phyloP scores from a whole-genome alignment of 129 eudicot genomes.

The Chrysanthemum seticuspe region DNA sequence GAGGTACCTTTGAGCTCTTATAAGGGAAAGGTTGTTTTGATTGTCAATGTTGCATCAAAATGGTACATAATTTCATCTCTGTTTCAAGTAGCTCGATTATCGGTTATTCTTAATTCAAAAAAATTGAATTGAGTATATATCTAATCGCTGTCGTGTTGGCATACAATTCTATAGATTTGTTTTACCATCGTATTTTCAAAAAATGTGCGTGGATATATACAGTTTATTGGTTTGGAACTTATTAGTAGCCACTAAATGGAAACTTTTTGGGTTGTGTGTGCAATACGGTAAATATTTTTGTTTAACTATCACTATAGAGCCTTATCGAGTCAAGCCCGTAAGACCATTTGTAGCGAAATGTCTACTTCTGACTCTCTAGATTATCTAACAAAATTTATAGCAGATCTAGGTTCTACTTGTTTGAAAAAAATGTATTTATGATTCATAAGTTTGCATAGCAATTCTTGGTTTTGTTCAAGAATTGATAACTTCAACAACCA shows the following conservation, averaged over 20 bases:
- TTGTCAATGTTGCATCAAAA: slow-evolving; percentile 90
- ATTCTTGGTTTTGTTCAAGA: slow-evolving; percentile 9
- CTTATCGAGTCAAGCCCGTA: not conserved
- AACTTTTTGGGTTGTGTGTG: not conserved
- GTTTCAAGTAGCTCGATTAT: slow-evolving; percentile 1
- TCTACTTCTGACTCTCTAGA: not conserved
- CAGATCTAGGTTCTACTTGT: slow-evolving; percentile 8
- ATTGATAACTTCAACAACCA: not conserved
- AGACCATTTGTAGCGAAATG: not conserved
- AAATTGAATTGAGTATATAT: not conserved
- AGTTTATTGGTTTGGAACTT: slow-evolving; percentile 13
- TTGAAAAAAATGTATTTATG: not conserved
- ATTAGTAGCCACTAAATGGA: not conserved
- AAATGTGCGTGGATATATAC: not conserved
- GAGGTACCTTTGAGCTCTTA: slow-evolving; percentile 79
- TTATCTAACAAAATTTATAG: not conserved
- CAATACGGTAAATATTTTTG: slow-evolving; percentile 3
- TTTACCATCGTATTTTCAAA: not conserved
- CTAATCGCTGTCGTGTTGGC: not conserved
- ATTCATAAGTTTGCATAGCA: slow-evolving; percentile 10
- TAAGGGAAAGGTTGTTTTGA: slow-evolving; percentile 75
- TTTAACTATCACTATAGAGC: not conserved
- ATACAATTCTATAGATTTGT: not conserved
- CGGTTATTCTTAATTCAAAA: not conserved
- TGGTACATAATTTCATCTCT: slow-evolving; percentile 44